These are phyloP conservation scores for Vicia sativa DNA, from an alignment of 306 rosid genomes.

Conservation along the genomic window DNA sequence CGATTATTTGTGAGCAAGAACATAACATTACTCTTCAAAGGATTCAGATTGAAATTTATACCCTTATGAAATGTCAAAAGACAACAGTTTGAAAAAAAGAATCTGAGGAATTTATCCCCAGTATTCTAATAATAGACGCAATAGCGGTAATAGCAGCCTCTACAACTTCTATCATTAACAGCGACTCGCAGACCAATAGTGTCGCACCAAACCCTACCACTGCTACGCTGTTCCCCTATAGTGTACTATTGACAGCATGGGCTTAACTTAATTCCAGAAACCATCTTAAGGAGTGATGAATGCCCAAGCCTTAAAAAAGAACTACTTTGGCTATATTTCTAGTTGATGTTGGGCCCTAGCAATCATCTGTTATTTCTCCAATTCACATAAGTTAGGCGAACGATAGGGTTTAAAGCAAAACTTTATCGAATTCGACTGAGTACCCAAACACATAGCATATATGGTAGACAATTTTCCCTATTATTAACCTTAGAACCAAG, in stretches of 20 bases:
- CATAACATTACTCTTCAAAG: too few species aligned
- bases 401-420: background rate
- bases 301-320: background rate
- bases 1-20: too few species aligned
- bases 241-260: background rate
- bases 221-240: too few species aligned
- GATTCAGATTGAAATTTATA: too few species aligned
- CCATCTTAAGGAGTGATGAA: background rate
- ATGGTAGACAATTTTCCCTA: background rate
- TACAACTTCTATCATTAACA: too few species aligned
- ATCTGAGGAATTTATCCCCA: too few species aligned
- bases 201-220: too few species aligned
- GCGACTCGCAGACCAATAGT: too few species aligned
- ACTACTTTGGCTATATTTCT: constrained; percentile 3
- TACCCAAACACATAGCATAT: background rate
- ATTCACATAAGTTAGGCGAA: background rate
- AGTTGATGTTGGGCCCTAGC: background rate
- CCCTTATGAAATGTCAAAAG: too few species aligned
- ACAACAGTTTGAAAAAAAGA: too few species aligned
- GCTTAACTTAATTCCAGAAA: background rate
- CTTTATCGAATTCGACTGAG: background rate
- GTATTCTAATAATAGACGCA: too few species aligned
- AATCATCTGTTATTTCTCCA: background rate
- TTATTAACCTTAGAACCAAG: background rate
- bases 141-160: too few species aligned